Evolutionary conservation across 2,329 filamentous ascomycete species (phyloP), one percentile per base, ranked within the genome.

Genomic region (Cercospora canescens): DNA sequence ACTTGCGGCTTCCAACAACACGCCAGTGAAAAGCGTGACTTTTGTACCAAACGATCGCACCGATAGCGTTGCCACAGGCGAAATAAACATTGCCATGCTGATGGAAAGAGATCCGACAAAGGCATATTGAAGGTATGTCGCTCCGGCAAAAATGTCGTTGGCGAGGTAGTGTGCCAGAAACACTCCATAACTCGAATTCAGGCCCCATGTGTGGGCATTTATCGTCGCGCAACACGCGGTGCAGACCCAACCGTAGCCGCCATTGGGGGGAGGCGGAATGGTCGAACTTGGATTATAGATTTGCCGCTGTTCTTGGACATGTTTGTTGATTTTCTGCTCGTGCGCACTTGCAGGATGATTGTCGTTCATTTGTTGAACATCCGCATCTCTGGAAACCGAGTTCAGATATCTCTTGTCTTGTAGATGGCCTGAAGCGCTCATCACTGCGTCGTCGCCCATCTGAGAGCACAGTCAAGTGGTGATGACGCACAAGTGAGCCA

Each of bases 81-180:
- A 90, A 30, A 91, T 79, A 7, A 92, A 76, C 66, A 94, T 82
- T 1, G 89, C 89, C 78, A 80, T 83, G 1, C 87, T 88, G 50
- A 91, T 87, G 32, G 87, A 89, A 0, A 92, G 80, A 0, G 88
- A 89, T 30, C 91, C 91, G n/a, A 94, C 84, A 75, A 94, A 93
- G 45, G 91, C 91, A 77, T 89, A 94, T 6, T 88, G 84, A 1
- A 94, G 83, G 2, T 85, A 79, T 0, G 86, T 87, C 2, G 90
- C 86, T 14, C 85, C 87, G 0, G 87, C 84, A 69, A 91, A 93
- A 24, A 84, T 82, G 60, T 88, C 81, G 57, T 85, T 85, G 18
- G 83, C 81, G 63, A 94, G 85, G 80, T 94, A 95, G 73, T 93
- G 86, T 16, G 92, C 89, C 14, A 94, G 87, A 69, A 90, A 92